Base-by-base conservation (phyloP, 1,284 basidiomycete species). In the Amylostereum chailletii region DNA sequence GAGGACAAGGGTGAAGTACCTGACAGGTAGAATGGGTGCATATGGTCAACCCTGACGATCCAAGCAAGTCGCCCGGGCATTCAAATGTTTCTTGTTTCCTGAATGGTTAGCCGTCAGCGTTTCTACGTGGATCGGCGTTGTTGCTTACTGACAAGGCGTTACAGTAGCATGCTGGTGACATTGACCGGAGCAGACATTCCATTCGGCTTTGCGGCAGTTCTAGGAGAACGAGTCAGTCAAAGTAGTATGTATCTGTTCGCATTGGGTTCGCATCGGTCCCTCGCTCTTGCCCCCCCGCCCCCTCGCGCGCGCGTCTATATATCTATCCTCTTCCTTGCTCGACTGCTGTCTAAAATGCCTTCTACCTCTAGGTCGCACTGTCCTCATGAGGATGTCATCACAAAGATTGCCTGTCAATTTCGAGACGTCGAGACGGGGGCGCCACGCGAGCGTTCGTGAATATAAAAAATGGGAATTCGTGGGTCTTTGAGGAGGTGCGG, bases 191-290 rank as follows among this genome's bases (percentile, higher is more conserved):
- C 90, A 97, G 82, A 97, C 93, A 1, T 84, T 85, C 50, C 95
- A 97, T 63, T 78, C 85, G 2, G 74, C 82, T 0, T 77, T 83
- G 45, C 77, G 88, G 32, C 75, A 78, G 49, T 97, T 97, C 65
- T 91, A 84, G 79, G 88, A 94, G 65, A 76, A 83, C 53, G 95
- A 98, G 67, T 84, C 96, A 0, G 92, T 96, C 72, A 97, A 97
- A 72, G n/a, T n/a, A n/a, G n/a, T n/a, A n/a, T 63, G 76, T 67
- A 57, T 40, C 19, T 36, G 10, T 9, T 5, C 11, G n/a, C 19
- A 19, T 46, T 36, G 34, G 10, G 10, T 8, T n/a, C 11, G 42
- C 9, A 32, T 34, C 32, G 6, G 33, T 10, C 43, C 42, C 33
- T 30, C 31, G 51, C 54, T 27, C 41, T 48, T 42, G 45, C 5